phyloP scores from a whole-genome alignment of 495 filamentous ascomycete genomes.

The Melanomma pulvis-pyrius region DNA sequence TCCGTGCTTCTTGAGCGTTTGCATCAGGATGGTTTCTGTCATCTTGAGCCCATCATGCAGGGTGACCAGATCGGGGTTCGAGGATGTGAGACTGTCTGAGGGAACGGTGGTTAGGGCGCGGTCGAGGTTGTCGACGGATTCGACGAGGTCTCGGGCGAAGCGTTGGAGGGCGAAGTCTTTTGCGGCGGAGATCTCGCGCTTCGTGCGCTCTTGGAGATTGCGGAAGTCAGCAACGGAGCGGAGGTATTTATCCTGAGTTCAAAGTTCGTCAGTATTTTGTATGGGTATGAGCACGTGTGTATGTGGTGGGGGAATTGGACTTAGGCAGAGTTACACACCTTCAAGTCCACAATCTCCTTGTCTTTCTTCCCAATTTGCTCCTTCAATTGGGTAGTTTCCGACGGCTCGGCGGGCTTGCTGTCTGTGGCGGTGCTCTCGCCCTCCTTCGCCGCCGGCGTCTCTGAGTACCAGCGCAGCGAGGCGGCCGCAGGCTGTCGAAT shows the following conservation, averaged over 20 bases:
- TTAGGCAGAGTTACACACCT: slow-evolving; percentile 66
- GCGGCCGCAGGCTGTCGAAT: slow-evolving; percentile 13
- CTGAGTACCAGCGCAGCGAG: slow-evolving; percentile 38
- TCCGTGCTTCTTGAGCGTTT: slow-evolving; percentile 89
- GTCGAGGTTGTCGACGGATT: slow-evolving; percentile 95
- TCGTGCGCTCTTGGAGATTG: slow-evolving; percentile 92
- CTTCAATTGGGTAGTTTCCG: slow-evolving; percentile 50
- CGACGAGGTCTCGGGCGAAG: slow-evolving; percentile 92
- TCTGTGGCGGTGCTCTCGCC: slow-evolving; percentile 23
- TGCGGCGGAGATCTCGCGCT: slow-evolving; percentile 83
- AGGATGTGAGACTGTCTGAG: slow-evolving; percentile 63
- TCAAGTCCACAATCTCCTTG: slow-evolving; percentile 80
- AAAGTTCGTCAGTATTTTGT: neutral
- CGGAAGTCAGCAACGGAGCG: slow-evolving; percentile 94
- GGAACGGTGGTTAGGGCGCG: slow-evolving; percentile 82
- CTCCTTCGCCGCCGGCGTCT: slow-evolving; percentile 35
- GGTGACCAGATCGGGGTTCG: slow-evolving; percentile 69
- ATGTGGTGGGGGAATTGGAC: slow-evolving; percentile 4
- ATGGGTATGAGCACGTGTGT: neutral
- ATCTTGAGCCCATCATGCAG: slow-evolving; percentile 89
- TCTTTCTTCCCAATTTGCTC: slow-evolving; percentile 82
- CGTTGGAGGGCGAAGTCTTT: slow-evolving; percentile 90
- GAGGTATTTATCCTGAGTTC: slow-evolving; percentile 82
- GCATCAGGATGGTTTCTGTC: slow-evolving; percentile 87
- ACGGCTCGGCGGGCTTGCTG: slow-evolving; percentile 10